Base-by-base conservation (phyloP, 2,329 filamentous ascomycete genomes). In the Talaromyces rugulosus region DNA sequence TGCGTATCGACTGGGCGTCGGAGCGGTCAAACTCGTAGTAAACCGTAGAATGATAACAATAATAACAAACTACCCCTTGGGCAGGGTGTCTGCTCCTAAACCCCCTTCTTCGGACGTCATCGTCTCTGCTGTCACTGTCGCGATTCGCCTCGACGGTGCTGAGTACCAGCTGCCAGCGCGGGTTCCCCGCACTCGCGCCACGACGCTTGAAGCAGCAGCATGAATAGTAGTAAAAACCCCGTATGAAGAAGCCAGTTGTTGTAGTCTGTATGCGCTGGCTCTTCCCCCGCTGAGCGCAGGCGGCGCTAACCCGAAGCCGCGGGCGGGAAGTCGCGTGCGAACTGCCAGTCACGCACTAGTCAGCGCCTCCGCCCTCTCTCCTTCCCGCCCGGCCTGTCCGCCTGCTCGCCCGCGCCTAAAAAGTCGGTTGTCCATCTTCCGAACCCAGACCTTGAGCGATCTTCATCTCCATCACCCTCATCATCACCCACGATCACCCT, bases 401-500 rank as follows among this genome's bases (percentile, higher is more conserved):
- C 23, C 50, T 16, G 7, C 14, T 52, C 28, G 50, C 50, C 50
- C 50, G 50, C 28, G 50, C 28, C 50, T 53, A 53, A 53, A 53
- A 53, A 53, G 27, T 31, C 27, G 50, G 27, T 53, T 28, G 50
- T 11, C 50, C 50, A 31, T 53, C 50, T 53, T 53, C 50, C 50
- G 50, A 28, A 53, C 27, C 44, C 50, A 53, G 50, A 53, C 50
- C 50, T 31, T 40, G 31, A 14, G 18, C 60, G 28, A 53, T 36
- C n/a, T 51, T 58, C 62, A 58, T 60, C 62, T 30, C 58, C 51
- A 56, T 59, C 47, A 40, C 12, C 33, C 28, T 57, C 23, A 23
- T 23, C 52, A 59, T 16, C 36, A 11, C n/a, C 58, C 12, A 5
- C 42, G 8, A 3, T 14, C 16, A 8, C 7, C 50, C 8, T 8